Evolutionary conservation across 2,329 filamentous ascomycete genomes (phyloP).

Genomic region (Cladosporium phlei): DNA sequence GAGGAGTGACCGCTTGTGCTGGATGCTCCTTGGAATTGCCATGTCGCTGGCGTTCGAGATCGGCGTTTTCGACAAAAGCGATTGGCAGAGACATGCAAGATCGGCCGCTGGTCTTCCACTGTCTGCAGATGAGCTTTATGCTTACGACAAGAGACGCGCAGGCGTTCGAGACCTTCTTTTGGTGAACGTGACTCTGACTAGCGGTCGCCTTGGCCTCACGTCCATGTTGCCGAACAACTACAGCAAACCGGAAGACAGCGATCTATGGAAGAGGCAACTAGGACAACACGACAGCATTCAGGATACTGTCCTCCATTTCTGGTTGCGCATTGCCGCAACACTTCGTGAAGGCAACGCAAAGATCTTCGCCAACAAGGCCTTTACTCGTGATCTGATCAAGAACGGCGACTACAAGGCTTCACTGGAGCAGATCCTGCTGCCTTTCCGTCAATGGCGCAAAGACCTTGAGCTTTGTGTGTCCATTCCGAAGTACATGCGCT

Average conservation of each 20-base stretch:
- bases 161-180: constrained; percentile 82
- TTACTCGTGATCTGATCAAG: constrained; percentile 84
- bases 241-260: constrained; percentile 34
- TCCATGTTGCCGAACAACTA: constrained; percentile 72
- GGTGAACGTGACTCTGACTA: constrained; percentile 91
- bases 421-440: constrained; percentile 74
- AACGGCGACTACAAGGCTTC: constrained; percentile 77
- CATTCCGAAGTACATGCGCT: constrained; percentile 56
- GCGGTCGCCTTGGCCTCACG: constrained; percentile 83
- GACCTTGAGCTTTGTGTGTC: constrained; percentile 65
- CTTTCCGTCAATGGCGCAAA: constrained; percentile 71
- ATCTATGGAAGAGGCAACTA: constrained; percentile 25
- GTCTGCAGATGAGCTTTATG: constrained; percentile 59
- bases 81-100: constrained; percentile 52
- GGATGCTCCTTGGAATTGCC: constrained; percentile 92
- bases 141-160: constrained; percentile 69
- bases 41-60: constrained; percentile 89
- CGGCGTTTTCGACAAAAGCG: constrained; percentile 89
- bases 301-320: constrained; percentile 69
- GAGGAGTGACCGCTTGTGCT: constrained; percentile 88
- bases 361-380: constrained; percentile 79
- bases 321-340: constrained; percentile 86
- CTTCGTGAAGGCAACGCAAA: constrained; percentile 89
- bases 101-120: constrained; percentile 31
- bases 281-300: constrained; percentile 35